A percentile compares a stretch with the other conserved stretches of the same genome.
Evolutionary conservation across 2,329 filamentous ascomycete species (phyloP).

Genomic region (Ascomycota sp.): DNA sequence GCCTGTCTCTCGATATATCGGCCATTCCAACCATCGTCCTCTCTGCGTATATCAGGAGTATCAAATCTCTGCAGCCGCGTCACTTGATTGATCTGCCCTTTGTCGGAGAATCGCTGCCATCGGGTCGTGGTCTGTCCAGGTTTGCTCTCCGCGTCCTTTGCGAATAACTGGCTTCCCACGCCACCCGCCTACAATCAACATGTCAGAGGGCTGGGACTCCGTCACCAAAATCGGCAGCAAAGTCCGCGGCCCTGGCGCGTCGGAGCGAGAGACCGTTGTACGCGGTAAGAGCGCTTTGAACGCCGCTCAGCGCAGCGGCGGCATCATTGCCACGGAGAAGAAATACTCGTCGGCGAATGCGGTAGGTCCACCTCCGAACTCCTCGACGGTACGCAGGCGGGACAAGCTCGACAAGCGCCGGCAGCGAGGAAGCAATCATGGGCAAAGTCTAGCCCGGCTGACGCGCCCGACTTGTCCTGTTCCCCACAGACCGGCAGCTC

Average conservation of each 20-base stretch:
- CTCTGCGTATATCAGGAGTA: no score
- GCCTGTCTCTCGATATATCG: no score
- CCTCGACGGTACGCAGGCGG: no score
- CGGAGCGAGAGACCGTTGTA: conserved; percentile 65
- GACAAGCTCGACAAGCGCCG: no score
- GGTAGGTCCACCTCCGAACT: conserved; percentile 7
- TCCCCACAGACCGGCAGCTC: conserved; percentile 6
- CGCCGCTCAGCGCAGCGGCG: conserved; percentile 63
- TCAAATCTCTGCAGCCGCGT: background rate
- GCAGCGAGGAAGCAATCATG: background rate
- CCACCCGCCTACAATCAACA: background rate
- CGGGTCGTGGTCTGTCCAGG: no score
- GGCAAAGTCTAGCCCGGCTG: no score
- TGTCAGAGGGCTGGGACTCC: conserved; percentile 46
- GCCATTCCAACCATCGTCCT: no score
- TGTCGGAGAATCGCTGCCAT: background rate
- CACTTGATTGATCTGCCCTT: conserved; percentile 1
- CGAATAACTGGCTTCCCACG: background rate
- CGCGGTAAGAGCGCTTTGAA: conserved; percentile 67
- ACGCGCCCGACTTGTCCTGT: background rate
- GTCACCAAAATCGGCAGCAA: conserved; percentile 89
- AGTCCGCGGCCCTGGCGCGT: conserved; percentile 41
- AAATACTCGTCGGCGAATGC: conserved; percentile 59
- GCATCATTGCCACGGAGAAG: conserved; percentile 71
- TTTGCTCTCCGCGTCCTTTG: background rate